Base-by-base conservation (phyloP, 805 yeast species). In the Suhomyces canberraensis region DNA sequence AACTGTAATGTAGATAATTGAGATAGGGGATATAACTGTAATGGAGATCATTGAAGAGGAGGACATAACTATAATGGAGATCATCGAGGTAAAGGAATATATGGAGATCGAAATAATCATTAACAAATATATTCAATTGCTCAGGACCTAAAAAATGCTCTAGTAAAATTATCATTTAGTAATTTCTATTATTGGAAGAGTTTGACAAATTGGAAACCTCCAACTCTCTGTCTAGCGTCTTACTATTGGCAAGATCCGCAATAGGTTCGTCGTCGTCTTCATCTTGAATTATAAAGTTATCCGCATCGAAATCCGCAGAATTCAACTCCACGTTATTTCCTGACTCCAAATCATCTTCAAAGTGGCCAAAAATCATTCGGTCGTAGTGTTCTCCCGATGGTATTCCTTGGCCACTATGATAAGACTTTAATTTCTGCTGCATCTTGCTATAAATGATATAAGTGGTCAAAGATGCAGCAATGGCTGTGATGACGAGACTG, bases 401-500 rank as follows among this genome's bases (percentile, higher is more conserved):
- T 11, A 33, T 31, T 8, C 32, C 29, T 14, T 42, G 22, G 15
- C 35, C 44, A 2, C 34, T 36, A 25, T 56, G 62, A 42, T 63
- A 65, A 8, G 47, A 37, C 6, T 48, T 45, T 39, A 68, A 50
- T 45, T 66, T 67, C 24, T 41, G 40, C 45, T 69, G 69, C 70
- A 76, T 65, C 41, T 76, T 77, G 29, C 61, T 56, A 59, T 86
- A 89, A 7, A 90, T 71, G 8, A 86, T 39, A 64, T 77, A 81
- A 1, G 93, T 80, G 0, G 91, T 81, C 7, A 66, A 41, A 1
- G 73, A 61, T 4, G 87, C 71, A 0, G 84, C 76, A 0, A 58
- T 29, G 3, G 64, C 66, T 0, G 96, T 79, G 3, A 83, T 43
- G 0, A 76, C 3, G 1, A 89, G 75, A 33, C 89, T 76, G 1